Base-by-base conservation (phyloP, 208 protist species). In the Wallacemonas rigidus region DNA sequence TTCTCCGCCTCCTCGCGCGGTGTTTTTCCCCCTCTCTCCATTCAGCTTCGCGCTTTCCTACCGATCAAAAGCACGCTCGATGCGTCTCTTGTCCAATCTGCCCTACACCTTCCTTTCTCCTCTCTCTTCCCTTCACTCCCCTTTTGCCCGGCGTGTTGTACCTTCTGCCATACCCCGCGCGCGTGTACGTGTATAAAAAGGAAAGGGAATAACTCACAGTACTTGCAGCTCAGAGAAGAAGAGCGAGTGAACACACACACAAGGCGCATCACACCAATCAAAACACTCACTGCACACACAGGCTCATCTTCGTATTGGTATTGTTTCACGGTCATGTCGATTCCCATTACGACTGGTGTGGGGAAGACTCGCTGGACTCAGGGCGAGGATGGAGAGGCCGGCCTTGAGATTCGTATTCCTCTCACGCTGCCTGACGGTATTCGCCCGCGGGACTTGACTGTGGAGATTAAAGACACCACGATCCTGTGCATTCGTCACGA, bases 401-500 rank as follows among this genome's bases (percentile, higher is more conserved):
- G 40, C 44, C 71, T 96, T 11, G 89, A 96, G 76, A 77, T 95
- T 40, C 83, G 87, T 56, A 88, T 95, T 17, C 92, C 92, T 2
- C 77, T 85, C 64, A 84, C 70, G 5, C 77, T 95, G 8, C 88
- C 88, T 11, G 77, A 79, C 8, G 85, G 85, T 43, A 83, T 85
- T 47, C 88, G 90, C 36, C 81, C 88, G 53, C 81, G 81, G 54
- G 89, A 95, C 12, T 74, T 96, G 69, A 89, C 76, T 7, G 88
- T 95, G 44, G 78, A 86, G 73, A 81, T 96, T 51, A 96, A 96
- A 69, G 92, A 95, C 55, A 61, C 68, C 64, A 57, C 76, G 6
- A 80, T 97, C 35, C 81, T 97, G 41, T 91, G 87, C 72, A 81
- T 97, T 48, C 83, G 79, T 43, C 86, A 93, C 64, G 67, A 83